Percentiles rank a stretch among this genome's conserved stretches.
phyloP scores from a whole-genome alignment of 768 basidiomycete genomes.

The Suillus placidus region DNA sequence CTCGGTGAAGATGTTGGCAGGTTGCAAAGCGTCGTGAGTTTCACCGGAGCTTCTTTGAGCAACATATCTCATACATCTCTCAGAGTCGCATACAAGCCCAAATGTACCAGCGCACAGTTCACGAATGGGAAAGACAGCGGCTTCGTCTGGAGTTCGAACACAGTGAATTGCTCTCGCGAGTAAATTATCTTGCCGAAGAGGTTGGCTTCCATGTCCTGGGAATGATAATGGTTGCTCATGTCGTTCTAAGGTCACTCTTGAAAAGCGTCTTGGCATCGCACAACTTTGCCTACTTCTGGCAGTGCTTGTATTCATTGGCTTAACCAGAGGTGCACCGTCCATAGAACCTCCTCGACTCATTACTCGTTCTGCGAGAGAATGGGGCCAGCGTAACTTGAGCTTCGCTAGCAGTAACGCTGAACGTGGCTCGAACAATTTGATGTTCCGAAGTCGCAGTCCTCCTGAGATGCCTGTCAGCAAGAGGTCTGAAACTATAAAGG shows the following conservation, averaged over 20 bases:
- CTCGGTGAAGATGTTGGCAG: conserved; percentile 80
- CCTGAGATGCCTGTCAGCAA: conserved; percentile 17
- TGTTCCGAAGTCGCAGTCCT: conserved; percentile 36
- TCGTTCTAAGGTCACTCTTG: conserved; percentile 67
- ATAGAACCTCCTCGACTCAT: conserved; percentile 35
- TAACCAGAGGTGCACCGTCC: conserved; percentile 65
- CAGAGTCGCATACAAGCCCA: conserved; percentile 75
- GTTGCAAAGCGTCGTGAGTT: conserved; percentile 71
- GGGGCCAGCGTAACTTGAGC: conserved; percentile 59
- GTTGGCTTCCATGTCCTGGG: conserved; percentile 40
- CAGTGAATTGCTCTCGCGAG: conserved; percentile 62
- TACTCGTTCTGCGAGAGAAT: conserved; percentile 45
- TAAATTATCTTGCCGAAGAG: conserved; percentile 82
- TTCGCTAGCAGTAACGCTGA: conserved; percentile 55
- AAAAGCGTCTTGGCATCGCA: conserved; percentile 87
- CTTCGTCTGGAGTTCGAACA: conserved; percentile 71
- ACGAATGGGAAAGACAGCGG: conserved; percentile 72
- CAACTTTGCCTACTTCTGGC: conserved; percentile 84
- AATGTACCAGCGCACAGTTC: conserved; percentile 61
- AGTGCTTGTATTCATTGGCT: conserved; percentile 82
- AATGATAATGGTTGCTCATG: conserved; percentile 5
- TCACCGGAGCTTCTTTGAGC: neutral
- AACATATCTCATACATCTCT: neutral
- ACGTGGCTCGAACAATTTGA: conserved; percentile 24
- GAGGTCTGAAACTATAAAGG: conserved; percentile 15